A percentile compares a stretch with the other conserved stretches of the same genome.
Conservation (phyloP, 2,329 filamentous ascomycete genomes). For the Penicillium corylophilum region DNA sequence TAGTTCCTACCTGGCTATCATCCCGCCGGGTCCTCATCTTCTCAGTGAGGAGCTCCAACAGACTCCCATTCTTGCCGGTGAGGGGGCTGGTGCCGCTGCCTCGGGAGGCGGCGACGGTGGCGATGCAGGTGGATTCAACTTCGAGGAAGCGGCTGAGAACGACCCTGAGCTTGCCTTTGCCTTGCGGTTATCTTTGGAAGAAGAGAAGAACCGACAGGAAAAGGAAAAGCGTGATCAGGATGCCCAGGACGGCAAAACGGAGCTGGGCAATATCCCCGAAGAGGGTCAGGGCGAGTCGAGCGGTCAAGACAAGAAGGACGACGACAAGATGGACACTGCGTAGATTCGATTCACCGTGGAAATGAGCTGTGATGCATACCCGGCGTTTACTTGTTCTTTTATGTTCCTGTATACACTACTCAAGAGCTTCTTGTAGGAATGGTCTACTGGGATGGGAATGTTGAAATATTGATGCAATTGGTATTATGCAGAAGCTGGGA, state of each 20-base stretch:
- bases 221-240: slow-evolving; percentile 77
- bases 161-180: slow-evolving; percentile 94
- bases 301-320: slow-evolving; percentile 56
- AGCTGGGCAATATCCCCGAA: slow-evolving; percentile 79
- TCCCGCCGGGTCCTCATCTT: slow-evolving; percentile 86
- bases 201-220: slow-evolving; percentile 92
- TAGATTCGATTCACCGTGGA: slow-evolving; percentile 41
- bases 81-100: slow-evolving; percentile 60
- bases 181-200: slow-evolving; percentile 95
- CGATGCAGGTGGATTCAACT: slow-evolving; percentile 61
- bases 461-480: slow-evolving; percentile 20
- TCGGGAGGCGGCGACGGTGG: slow-evolving; percentile 51
- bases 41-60: slow-evolving; percentile 89
- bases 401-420: slow-evolving; percentile 21
- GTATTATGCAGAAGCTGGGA: slow-evolving; percentile 19
- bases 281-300: slow-evolving; percentile 68
- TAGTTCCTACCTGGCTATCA: slow-evolving; percentile 84
- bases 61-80: slow-evolving; percentile 85
- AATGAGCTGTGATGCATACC: slow-evolving; percentile 39
- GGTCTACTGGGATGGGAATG: slow-evolving; percentile 16
- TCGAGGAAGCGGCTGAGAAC: slow-evolving; percentile 76
- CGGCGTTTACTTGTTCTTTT: slow-evolving; percentile 31
- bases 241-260: slow-evolving; percentile 68
- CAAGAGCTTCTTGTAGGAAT: slow-evolving; percentile 8
- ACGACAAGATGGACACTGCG: slow-evolving; percentile 90